phyloP scores from a whole-genome alignment of 1,284 basidiomycete species.

The Omphalotus olearius region DNA sequence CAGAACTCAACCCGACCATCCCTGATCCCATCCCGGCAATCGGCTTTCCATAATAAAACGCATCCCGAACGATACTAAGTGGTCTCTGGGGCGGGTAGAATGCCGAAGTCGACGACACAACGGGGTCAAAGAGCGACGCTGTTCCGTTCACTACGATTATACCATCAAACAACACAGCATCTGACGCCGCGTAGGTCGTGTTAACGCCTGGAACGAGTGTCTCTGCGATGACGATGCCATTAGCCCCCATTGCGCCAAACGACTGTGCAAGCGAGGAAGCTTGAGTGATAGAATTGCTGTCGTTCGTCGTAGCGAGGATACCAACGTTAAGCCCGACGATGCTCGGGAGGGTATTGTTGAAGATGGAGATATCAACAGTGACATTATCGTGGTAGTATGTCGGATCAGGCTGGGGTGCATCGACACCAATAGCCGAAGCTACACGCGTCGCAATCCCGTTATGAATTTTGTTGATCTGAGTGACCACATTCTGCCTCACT shows the following conservation, averaged over 20 bases:
- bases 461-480: constrained; percentile 6
- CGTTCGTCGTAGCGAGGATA: constrained; percentile 3
- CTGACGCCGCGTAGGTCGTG: constrained; percentile 3
- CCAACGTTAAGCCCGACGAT: constrained; percentile 6
- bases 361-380: constrained; percentile 4
- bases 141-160: constrained; percentile 6
- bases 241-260: not conserved
- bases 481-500: constrained; percentile 3
- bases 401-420: not conserved
- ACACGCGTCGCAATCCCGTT: constrained; percentile 3
- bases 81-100: constrained; percentile 6
- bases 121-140: not conserved
- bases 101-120: not conserved
- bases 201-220: constrained; percentile 1
- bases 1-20: not conserved
- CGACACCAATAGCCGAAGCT: not conserved
- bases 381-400: constrained; percentile 7
- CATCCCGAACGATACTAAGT: constrained; percentile 6
- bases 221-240: constrained; percentile 6
- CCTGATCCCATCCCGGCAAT: not conserved
- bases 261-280: not conserved
- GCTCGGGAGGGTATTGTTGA: constrained; percentile 4
- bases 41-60: constrained; percentile 9
- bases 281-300: constrained; percentile 1
- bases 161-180: constrained; percentile 8